Conservation (phyloP, 177 flowering plant genomes). For the Telopea speciosissima region DNA sequence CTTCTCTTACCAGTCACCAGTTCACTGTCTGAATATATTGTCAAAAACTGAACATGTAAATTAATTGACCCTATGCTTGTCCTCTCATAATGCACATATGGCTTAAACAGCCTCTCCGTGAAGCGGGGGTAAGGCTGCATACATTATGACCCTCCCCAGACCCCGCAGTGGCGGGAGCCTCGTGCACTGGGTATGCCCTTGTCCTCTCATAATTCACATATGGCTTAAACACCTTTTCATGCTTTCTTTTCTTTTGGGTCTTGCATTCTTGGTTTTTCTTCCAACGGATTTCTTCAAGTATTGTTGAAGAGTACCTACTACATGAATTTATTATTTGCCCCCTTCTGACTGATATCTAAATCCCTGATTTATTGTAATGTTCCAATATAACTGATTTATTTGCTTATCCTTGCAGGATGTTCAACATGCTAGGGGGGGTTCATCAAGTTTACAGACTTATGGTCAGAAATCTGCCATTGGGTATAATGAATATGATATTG, state of each 20-base stretch:
- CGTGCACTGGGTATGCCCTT: too few relatives aligned
- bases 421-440: conserved; percentile 34
- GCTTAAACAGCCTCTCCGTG: too few relatives aligned
- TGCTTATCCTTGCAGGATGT: conserved; percentile 30
- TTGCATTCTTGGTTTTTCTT: not conserved
- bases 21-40: conserved; percentile 1
- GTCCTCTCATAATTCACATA: not conserved
- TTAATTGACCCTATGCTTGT: not conserved
- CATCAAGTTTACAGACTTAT: conserved; percentile 31
- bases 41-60: not conserved
- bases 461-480: conserved; percentile 33
- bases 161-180: too few relatives aligned
- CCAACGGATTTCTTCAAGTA: not conserved
- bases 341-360: not conserved
- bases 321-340: not conserved
- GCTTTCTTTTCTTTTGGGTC: not conserved
- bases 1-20: conserved; percentile 1
- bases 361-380: not conserved
- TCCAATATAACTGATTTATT: not conserved
- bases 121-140: too few relatives aligned
- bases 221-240: not conserved
- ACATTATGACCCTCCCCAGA: too few relatives aligned
- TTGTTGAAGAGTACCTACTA: not conserved
- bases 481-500: conserved; percentile 41
- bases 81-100: not conserved